Evolutionary conservation across 345 rosid genomes (phyloP).

Genomic region (Anacardium occidentale): DNA sequence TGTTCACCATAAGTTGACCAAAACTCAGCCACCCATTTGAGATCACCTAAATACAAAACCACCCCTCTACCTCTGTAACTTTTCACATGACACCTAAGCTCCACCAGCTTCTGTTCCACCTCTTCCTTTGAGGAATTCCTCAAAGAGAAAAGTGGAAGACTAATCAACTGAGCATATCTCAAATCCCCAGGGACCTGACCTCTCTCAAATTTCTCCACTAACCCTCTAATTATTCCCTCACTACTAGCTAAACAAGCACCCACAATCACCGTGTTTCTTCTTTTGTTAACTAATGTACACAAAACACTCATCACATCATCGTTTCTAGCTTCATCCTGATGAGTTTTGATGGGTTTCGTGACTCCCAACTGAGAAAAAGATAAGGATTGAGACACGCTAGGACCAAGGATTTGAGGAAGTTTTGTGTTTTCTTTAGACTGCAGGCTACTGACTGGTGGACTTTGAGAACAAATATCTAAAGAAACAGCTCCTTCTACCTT

Average conservation of each 20-base stretch:
- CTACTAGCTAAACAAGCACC: slow-evolving; percentile 43
- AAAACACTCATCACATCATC: slow-evolving; percentile 48
- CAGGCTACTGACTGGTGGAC: slow-evolving; percentile 12
- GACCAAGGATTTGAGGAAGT: slow-evolving; percentile 20
- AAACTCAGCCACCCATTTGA: slow-evolving; percentile 52
- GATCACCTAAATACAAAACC: slow-evolving; percentile 62
- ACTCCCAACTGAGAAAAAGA: slow-evolving; percentile 29
- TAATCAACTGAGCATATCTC: slow-evolving; percentile 45
- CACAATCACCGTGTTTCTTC: slow-evolving; percentile 48
- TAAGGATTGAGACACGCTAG: slow-evolving; percentile 25
- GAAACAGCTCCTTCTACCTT: slow-evolving; percentile 61
- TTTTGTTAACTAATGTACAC: slow-evolving; percentile 38
- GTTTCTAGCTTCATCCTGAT: slow-evolving; percentile 21
- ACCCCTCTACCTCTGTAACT: slow-evolving; percentile 43
- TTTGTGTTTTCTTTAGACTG: slow-evolving; percentile 30
- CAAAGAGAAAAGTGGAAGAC: slow-evolving; percentile 49
- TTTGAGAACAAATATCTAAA: slow-evolving; percentile 40
- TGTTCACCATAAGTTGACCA: slow-evolving; percentile 56
- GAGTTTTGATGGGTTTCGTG: slow-evolving; percentile 23
- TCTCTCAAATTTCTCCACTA: slow-evolving; percentile 51
- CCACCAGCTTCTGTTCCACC: slow-evolving; percentile 53
- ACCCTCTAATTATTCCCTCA: slow-evolving; percentile 49
- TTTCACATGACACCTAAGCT: slow-evolving; percentile 52
- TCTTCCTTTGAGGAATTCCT: slow-evolving; percentile 49
- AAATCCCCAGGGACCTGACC: slow-evolving; percentile 45